Evolutionary conservation across 192 early-diverging fungal genomes (phyloP).

Genomic region (Allomyces macrogynus): DNA sequence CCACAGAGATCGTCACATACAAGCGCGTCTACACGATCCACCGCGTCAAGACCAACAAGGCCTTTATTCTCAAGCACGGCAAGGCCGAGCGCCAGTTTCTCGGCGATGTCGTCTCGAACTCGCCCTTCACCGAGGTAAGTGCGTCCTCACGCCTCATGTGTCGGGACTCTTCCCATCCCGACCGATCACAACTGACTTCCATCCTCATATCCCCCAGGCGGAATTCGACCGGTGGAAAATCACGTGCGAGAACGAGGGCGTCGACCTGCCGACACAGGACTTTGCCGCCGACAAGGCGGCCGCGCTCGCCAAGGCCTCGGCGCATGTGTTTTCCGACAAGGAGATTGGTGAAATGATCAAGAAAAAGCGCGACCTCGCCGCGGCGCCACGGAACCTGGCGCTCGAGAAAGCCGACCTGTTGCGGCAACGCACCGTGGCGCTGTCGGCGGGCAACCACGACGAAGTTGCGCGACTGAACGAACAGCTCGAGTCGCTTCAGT

Average conservation of each 20-base stretch:
- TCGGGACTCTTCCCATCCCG: too few relatives aligned
- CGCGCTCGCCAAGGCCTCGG: constrained; percentile 4
- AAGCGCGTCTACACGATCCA: constrained; percentile 40
- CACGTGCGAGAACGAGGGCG: constrained; percentile 5
- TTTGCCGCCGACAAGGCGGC: background rate
- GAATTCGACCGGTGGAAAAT: constrained; percentile 6
- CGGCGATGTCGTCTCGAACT: constrained; percentile 62
- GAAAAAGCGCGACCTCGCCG: constrained; percentile 5
- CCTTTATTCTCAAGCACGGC: constrained; percentile 45
- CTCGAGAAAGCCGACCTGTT: constrained; percentile 4
- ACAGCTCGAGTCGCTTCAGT: constrained; percentile 6
- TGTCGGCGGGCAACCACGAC: constrained; percentile 3
- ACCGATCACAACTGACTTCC: too few relatives aligned
- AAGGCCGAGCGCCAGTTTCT: constrained; percentile 40
- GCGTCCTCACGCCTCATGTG: too few relatives aligned
- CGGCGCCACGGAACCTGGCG: constrained; percentile 4
- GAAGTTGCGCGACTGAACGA: constrained; percentile 1
- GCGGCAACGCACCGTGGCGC: constrained; percentile 5
- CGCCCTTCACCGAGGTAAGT: constrained; percentile 30
- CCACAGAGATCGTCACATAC: constrained; percentile 6
- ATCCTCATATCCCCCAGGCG: too few relatives aligned
- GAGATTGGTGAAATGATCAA: constrained; percentile 11
- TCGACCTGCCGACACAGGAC: constrained; percentile 2
- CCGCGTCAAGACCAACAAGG: constrained; percentile 38
- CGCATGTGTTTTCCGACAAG: constrained; percentile 6